Conservation (phyloP, 164 flowering plant species). For the Tinospora cordifolia region DNA sequence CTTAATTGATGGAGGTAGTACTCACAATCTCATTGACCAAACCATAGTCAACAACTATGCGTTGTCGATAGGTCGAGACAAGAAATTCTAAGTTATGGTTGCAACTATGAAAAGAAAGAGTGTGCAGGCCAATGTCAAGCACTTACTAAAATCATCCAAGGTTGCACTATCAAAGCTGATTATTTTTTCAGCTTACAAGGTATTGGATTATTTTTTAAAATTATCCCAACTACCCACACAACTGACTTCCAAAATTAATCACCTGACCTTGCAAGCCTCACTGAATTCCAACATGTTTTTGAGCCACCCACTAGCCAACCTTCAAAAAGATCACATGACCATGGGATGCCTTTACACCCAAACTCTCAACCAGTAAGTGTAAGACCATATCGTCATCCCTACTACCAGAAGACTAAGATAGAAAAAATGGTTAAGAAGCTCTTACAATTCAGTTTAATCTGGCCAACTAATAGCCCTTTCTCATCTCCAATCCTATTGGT, state of each 20-base stretch:
- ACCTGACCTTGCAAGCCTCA: slow-evolving; percentile 1
- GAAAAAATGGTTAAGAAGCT: slow-evolving; percentile 5
- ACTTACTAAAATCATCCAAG: slow-evolving; percentile 9
- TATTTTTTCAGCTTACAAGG: slow-evolving; percentile 1
- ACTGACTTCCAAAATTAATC: background rate
- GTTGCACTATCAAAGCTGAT: background rate
- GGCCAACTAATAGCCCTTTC: slow-evolving; percentile 8
- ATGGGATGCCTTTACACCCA: background rate
- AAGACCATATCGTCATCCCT: slow-evolving; percentile 11
- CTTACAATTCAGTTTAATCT: background rate
- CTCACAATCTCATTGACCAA: slow-evolving; percentile 21
- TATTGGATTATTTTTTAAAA: slow-evolving; percentile 9
- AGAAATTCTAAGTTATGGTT: slow-evolving; percentile 9
- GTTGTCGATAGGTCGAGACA: slow-evolving; percentile 2
- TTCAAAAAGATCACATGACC: slow-evolving; percentile 11
- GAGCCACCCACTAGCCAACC: background rate
- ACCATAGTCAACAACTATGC: background rate
- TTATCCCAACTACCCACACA: background rate
- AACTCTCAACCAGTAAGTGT: background rate
- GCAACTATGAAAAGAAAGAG: slow-evolving; percentile 11
- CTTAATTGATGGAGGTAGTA: slow-evolving; percentile 19
- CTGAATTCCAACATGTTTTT: slow-evolving; percentile 8
- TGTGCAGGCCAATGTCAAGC: slow-evolving; percentile 5
- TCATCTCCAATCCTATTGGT: slow-evolving; percentile 13
- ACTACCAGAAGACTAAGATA: slow-evolving; percentile 13